Conservation (phyloP, 176 grass and related monocot species). For the Olyra latifolia region DNA sequence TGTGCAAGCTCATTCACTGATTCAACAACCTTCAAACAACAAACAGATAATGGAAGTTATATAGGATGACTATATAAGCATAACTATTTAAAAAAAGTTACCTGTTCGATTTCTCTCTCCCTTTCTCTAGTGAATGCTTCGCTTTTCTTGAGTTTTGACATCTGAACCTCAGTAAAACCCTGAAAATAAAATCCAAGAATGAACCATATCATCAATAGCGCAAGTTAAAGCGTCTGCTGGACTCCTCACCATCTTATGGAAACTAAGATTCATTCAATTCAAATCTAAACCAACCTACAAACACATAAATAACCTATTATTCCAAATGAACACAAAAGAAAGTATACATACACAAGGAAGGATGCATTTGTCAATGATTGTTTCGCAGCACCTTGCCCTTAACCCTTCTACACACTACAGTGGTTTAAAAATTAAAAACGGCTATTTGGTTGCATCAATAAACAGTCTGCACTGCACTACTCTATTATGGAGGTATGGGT, state of each 20-base stretch:
- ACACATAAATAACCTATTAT: neutral
- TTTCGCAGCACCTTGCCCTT: neutral
- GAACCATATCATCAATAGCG: neutral
- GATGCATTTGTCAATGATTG: neutral
- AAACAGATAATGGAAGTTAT: constrained; percentile 20
- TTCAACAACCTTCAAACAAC: constrained; percentile 77
- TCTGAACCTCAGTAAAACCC: constrained; percentile 93
- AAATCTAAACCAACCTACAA: neutral
- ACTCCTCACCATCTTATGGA: neutral
- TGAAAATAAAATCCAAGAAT: constrained; percentile 39
- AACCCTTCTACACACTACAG: neutral
- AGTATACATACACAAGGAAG: neutral
- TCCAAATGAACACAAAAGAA: neutral
- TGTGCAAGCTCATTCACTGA: constrained; percentile 97
- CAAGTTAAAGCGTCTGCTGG: neutral
- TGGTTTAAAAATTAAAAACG: neutral
- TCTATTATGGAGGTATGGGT: neutral
- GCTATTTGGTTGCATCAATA: neutral
- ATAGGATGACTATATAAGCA: neutral
- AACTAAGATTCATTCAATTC: neutral
- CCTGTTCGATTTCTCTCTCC: constrained; percentile 95
- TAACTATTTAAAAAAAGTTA: constrained; percentile 23
- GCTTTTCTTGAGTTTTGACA: constrained; percentile 93
- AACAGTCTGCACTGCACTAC: neutral
- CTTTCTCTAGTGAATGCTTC: constrained; percentile 95